Percentiles rank a stretch among this genome's conserved stretches.
Evolutionary conservation across 495 filamentous ascomycete species (phyloP).

Genomic region (Emericellopsis terricola): DNA sequence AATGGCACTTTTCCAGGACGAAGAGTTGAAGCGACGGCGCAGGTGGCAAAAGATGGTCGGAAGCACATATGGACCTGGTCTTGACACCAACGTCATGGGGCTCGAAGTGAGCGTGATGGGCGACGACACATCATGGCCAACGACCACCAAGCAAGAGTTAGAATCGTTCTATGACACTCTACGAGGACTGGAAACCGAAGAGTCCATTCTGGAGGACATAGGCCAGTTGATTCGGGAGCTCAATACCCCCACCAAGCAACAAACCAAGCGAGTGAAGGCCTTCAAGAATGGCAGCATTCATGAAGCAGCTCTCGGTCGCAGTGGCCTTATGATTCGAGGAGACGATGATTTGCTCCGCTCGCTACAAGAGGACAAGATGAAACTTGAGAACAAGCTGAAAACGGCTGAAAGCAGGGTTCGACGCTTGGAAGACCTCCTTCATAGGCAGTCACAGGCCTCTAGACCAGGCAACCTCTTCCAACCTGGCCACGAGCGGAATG

Average conservation of each 20-base stretch:
- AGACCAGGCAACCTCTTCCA: conserved; percentile 55
- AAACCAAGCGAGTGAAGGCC: conserved; percentile 63
- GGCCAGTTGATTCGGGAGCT: conserved; percentile 40
- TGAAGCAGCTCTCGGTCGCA: conserved; percentile 59
- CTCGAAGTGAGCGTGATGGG: conserved; percentile 75
- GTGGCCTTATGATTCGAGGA: conserved; percentile 60
- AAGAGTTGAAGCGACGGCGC: conserved; percentile 72
- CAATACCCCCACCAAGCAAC: conserved; percentile 54
- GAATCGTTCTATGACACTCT: conserved; percentile 45
- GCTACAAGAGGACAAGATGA: conserved; percentile 60
- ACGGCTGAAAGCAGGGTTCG: conserved; percentile 82
- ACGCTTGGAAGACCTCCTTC: conserved; percentile 81
- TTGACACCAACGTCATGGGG: conserved; percentile 39
- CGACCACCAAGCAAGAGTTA: conserved; percentile 40
- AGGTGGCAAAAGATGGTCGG: conserved; percentile 80
- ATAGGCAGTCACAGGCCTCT: conserved; percentile 60
- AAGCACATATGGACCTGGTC: conserved; percentile 24
- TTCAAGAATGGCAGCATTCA: conserved; percentile 96
- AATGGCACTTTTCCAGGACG: conserved; percentile 74
- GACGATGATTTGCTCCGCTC: conserved; percentile 58
- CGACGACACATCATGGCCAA: conserved; percentile 65
- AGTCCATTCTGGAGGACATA: conserved; percentile 30
- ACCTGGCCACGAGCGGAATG: conserved; percentile 14
- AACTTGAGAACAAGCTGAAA: conserved; percentile 63
- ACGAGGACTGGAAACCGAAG: conserved; percentile 30